phyloP scores from a whole-genome alignment of 1,284 basidiomycete genomes.

The Marasmius oreades region DNA sequence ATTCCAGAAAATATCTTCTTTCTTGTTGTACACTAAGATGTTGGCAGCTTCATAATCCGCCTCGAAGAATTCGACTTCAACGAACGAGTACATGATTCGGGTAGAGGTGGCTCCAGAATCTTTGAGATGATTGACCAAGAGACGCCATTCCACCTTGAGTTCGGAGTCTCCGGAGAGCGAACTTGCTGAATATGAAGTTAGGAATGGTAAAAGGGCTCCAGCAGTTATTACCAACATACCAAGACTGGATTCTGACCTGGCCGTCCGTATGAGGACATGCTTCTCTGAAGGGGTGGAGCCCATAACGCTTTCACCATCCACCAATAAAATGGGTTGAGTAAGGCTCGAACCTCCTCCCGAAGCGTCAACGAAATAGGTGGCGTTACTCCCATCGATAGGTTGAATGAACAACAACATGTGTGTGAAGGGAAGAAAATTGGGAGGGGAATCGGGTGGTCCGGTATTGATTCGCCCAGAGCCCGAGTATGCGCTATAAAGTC shows the following conservation, averaged over 20 bases:
- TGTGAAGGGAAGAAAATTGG: conserved; percentile 15
- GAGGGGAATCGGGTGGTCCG: conserved; percentile 24
- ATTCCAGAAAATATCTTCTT: conserved; percentile 25
- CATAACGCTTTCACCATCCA: conserved; percentile 19
- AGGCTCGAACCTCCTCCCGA: conserved; percentile 20
- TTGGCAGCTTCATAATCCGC: conserved; percentile 28
- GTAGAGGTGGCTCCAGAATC: conserved; percentile 5
- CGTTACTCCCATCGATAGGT: conserved; percentile 24
- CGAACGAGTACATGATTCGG: conserved; percentile 30
- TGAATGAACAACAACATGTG: conserved; percentile 38
- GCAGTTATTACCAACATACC: conserved; percentile 12
- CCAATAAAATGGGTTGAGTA: conserved; percentile 31
- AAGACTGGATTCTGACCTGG: conserved; percentile 22
- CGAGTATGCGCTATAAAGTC: neutral
- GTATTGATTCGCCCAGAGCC: conserved; percentile 1
- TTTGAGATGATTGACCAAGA: conserved; percentile 27
- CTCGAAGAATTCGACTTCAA: conserved; percentile 31
- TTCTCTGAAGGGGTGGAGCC: conserved; percentile 26
- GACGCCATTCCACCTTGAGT: conserved; percentile 26
- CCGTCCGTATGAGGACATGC: conserved; percentile 22
- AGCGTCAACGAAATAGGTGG: conserved; percentile 29
- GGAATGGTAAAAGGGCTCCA: neutral
- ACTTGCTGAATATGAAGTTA: neutral
- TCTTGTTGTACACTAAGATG: conserved; percentile 24
- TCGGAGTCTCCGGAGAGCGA: conserved; percentile 7